Conservation (phyloP, 305 asterid species). For the Euphrasia arctica region DNA sequence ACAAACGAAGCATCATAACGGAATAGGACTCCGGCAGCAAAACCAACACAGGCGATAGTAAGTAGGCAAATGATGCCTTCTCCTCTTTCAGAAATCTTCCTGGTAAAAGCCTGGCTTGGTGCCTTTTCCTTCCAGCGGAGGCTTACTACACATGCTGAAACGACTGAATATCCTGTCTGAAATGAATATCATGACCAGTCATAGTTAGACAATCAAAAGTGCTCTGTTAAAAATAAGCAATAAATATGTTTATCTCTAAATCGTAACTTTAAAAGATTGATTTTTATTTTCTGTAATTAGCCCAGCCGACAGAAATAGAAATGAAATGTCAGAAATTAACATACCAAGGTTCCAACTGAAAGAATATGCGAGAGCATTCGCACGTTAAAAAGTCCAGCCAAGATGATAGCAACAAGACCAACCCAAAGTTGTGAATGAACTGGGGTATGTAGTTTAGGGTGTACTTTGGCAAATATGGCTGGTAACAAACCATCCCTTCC, state of each 20-base stretch:
- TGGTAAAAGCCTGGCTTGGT: constrained; percentile 36
- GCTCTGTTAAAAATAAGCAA: no score
- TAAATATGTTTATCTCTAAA: no score
- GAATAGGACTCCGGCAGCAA: constrained; percentile 71
- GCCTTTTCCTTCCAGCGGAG: constrained; percentile 76
- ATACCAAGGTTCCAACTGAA: constrained; percentile 70
- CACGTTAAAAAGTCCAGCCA: constrained; percentile 69
- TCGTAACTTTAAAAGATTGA: no score
- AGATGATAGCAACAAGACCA: constrained; percentile 67
- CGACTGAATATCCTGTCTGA: constrained; percentile 90
- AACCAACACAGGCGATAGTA: constrained; percentile 57
- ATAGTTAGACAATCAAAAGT: constrained; percentile 16
- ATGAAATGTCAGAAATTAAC: constrained; percentile 21
- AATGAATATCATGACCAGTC: constrained; percentile 22
- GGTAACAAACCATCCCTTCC: constrained; percentile 98
- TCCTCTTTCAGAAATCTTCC: constrained; percentile 44
- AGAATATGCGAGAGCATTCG: constrained; percentile 56
- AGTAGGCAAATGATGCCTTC: constrained; percentile 69
- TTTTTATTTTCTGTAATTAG: background rate
- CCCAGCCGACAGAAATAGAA: constrained; percentile 9
- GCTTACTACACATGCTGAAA: constrained; percentile 76
- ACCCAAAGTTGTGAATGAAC: constrained; percentile 91
- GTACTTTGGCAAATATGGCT: constrained; percentile 69
- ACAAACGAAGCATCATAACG: constrained; percentile 58
- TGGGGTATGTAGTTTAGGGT: constrained; percentile 80